phyloP scores from a whole-genome alignment of 805 yeast genomes.

The Millerago galiae region DNA sequence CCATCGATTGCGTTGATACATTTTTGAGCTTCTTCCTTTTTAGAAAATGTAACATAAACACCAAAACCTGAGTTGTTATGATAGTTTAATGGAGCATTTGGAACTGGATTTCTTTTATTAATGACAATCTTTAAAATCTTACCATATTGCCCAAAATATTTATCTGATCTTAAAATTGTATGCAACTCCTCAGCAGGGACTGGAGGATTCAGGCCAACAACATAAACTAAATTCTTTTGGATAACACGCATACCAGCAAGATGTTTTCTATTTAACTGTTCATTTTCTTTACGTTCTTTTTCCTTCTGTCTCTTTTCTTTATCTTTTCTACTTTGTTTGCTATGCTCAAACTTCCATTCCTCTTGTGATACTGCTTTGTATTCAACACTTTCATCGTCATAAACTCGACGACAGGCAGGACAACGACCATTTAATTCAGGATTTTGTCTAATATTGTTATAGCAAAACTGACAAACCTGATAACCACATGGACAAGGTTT shows the following conservation, averaged over 20 bases:
- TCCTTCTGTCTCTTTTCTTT: constrained; percentile 79
- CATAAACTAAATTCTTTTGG: constrained; percentile 94
- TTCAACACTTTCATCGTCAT: constrained; percentile 90
- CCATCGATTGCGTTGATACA: constrained; percentile 94
- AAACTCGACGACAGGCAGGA: constrained; percentile 94
- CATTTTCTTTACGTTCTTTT: constrained; percentile 87
- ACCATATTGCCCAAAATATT: constrained; percentile 98
- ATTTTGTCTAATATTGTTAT: constrained; percentile 90
- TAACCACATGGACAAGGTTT: constrained; percentile 99
- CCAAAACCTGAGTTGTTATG: constrained; percentile 69
- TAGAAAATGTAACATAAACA: constrained; percentile 89
- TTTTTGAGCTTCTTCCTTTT: constrained; percentile 90
- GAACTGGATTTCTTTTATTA: constrained; percentile 59
- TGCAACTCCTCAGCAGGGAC: constrained; percentile 77
- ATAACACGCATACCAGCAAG: constrained; percentile 97
- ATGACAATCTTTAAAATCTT: constrained; percentile 90
- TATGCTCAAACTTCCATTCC: constrained; percentile 75
- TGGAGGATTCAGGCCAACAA: constrained; percentile 88
- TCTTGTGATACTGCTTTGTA: constrained; percentile 79
- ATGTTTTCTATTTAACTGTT: constrained; percentile 74
- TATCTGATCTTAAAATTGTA: constrained; percentile 74
- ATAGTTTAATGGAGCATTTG: constrained; percentile 17
- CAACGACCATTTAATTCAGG: constrained; percentile 95
- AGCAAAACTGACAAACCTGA: constrained; percentile 97
- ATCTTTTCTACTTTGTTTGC: constrained; percentile 74